Base-by-base conservation (phyloP, 805 yeast species). In the Cyberlindnera meyerae region DNA sequence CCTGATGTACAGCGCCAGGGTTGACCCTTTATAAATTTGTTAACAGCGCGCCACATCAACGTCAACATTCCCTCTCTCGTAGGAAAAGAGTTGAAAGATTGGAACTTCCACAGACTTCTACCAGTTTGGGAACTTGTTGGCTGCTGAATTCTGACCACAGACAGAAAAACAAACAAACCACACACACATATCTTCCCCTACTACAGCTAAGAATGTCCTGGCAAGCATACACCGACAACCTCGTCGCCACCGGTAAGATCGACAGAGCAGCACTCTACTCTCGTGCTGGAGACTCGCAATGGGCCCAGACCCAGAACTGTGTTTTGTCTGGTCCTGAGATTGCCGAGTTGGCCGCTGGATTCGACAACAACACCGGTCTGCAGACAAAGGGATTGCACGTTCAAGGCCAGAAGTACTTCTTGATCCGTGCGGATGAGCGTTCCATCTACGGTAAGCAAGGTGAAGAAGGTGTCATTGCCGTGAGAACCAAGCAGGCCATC, bases 151-250 rank as follows among this genome's bases (percentile, higher is more conserved):
- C n/a, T n/a, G n/a, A n/a, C n/a, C n/a, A n/a, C n/a, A n/a, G n/a
- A n/a, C n/a, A n/a, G n/a, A n/a, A 14, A 11, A 15, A 27, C 22
- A 21, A 4, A 27, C 27, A 24, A 24, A 15, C 13, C 7, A 27
- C 31, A 17, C 24, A 29, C 22, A 14, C 31, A 14, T 20, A 20
- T 9, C 17, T 12, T n/a, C 30, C 6, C 11, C 11, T 16, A 12
- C 8, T 14, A 7, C 15, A 29, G 9, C n/a, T 3, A 3, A 37
- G 20, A 29, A 68, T 67, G 71, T 66, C 71, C 55, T 68, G 72
- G 72, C 70, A 66, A 88, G 97, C 97, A 43, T 93, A 93, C 74
- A 88, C 96, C 37, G 97, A 93, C 61, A 90, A 88, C 67, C 78
- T 93, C 51, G 67, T 83, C 49, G 84, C 81, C 39, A 83, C 97